Evolutionary conservation across 192 early-diverging fungal species (phyloP).

Genomic region (Mortierella claussenii): DNA sequence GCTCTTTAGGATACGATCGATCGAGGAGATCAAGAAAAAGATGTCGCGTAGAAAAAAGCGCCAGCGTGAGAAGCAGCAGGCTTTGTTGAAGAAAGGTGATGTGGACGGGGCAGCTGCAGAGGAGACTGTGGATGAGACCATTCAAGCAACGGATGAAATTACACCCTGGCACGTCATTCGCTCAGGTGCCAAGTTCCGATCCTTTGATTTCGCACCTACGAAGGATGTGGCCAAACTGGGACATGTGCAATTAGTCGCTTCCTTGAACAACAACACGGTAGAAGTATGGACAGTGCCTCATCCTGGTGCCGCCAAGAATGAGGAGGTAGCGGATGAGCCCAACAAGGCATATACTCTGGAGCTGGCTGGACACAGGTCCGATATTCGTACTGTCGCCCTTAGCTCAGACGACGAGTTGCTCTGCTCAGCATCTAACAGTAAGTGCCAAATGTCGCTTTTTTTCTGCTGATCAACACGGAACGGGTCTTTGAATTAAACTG

Average conservation of each 20-base stretch:
- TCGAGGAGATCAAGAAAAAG: conserved; percentile 88
- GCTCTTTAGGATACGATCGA: conserved; percentile 80
- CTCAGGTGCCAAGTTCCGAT: conserved; percentile 81
- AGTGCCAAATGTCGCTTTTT: conserved; percentile 2
- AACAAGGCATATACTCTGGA: conserved; percentile 77
- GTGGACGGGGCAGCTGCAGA: conserved; percentile 53
- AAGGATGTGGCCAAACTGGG: conserved; percentile 61
- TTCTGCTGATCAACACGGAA: too few species aligned
- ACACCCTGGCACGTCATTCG: conserved; percentile 76
- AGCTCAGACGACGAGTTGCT: conserved; percentile 90
- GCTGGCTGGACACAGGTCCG: conserved; percentile 88
- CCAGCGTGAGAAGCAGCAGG: conserved; percentile 73
- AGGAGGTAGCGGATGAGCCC: conserved; percentile 75
- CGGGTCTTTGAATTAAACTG: too few species aligned
- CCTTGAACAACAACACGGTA: conserved; percentile 85
- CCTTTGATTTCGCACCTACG: conserved; percentile 76
- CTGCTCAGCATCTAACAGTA: conserved; percentile 85
- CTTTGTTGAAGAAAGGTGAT: conserved; percentile 61
- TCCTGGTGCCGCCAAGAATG: conserved; percentile 65
- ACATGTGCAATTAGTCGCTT: conserved; percentile 68
- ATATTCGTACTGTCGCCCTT: conserved; percentile 90
- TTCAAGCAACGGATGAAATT: conserved; percentile 83
- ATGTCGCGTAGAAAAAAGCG: conserved; percentile 82
- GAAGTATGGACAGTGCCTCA: conserved; percentile 81
- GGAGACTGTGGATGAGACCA: conserved; percentile 57